Evolutionary conservation across 2,329 filamentous ascomycete species (phyloP), one percentile per base, ranked within the genome.

Genomic region (Ophiocordyceps camponoti-floridani): DNA sequence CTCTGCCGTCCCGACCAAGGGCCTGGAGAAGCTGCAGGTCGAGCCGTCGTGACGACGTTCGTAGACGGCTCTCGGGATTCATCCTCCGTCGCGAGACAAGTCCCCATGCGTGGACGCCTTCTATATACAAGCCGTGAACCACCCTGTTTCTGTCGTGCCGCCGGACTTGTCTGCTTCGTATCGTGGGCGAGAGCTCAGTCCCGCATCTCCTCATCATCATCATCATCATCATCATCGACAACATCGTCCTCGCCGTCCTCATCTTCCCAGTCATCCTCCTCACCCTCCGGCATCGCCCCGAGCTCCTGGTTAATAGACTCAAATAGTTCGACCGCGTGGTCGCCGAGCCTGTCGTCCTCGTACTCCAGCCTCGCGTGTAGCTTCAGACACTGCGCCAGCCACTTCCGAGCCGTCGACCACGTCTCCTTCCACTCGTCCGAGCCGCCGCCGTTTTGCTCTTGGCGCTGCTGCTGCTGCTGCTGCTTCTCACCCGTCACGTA

Each of bases 351-450:
- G 48, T 86, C 82, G 52, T 93, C 85, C 58, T 93, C 88, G 58
- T 95, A 96, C 44, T 89, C 79, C 53, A 91, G 73, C 53, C 74
- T 58, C 37, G 75, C 66, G 59, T 84, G 96, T n/a, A 94, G 71
- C 56, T 79, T 79, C 50, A 93, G 67, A 56, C 85, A 84, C 55
- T 83, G 84, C 46, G 76, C 78, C 42, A 96, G 69, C 85, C 88
- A 94, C 55, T 83, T 78, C 45, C 84, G 75, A 54, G 86, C 84
- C 14, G 84, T 80, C 46, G 75, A 75, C 70, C 86, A 78, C 5
- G 77, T 72, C 1, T 72, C 67, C 51, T 73, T 73, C 63, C 76
- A 75, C 42, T 68, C 66, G 42, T 75, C 68, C 37, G 67, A 67
- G 4, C 54, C 53, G 12, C 48, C 52, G 10, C 47, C 50, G 23